These are phyloP conservation scores for Posidonia australis DNA, from an alignment of 106 monocot species.

Conservation along the genomic window DNA sequence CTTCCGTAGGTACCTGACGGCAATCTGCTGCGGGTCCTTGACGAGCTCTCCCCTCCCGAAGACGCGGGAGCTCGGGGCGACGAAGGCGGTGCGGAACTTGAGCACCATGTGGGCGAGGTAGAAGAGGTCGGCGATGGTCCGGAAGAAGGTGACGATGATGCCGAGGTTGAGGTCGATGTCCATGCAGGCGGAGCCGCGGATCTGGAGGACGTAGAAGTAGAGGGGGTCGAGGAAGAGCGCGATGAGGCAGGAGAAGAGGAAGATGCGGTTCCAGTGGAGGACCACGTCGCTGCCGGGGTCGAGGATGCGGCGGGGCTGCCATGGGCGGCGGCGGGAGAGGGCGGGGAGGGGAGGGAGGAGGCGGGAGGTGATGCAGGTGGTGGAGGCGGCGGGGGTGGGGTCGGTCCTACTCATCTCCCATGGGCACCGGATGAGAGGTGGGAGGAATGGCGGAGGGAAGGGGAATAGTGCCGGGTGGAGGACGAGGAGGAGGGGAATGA, in stretches of 20 bases:
- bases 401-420: constrained; percentile 13
- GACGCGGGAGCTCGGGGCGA: constrained; percentile 75
- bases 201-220: constrained; percentile 64
- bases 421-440: background rate
- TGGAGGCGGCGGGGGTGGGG: constrained; percentile 6
- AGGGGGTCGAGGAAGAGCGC: constrained; percentile 88
- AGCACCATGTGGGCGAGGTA: constrained; percentile 50
- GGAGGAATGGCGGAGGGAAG: background rate
- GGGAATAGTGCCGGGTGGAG: background rate
- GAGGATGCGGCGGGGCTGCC: constrained; percentile 49
- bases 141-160: constrained; percentile 43
- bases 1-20: constrained; percentile 44
- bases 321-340: constrained; percentile 15
- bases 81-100: constrained; percentile 85
- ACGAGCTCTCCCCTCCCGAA: constrained; percentile 85
- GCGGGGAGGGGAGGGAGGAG: constrained; percentile 4
- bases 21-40: constrained; percentile 52
- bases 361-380: constrained; percentile 15
- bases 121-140: constrained; percentile 54
- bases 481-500: background rate
- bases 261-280: constrained; percentile 72
- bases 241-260: constrained; percentile 62
- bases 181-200: constrained; percentile 59
- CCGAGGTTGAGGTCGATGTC: constrained; percentile 37
- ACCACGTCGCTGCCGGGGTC: constrained; percentile 64